Evolutionary conservation across 495 filamentous ascomycete genomes (phyloP).

Genomic region (Friedmanniomyces endolithicus): DNA sequence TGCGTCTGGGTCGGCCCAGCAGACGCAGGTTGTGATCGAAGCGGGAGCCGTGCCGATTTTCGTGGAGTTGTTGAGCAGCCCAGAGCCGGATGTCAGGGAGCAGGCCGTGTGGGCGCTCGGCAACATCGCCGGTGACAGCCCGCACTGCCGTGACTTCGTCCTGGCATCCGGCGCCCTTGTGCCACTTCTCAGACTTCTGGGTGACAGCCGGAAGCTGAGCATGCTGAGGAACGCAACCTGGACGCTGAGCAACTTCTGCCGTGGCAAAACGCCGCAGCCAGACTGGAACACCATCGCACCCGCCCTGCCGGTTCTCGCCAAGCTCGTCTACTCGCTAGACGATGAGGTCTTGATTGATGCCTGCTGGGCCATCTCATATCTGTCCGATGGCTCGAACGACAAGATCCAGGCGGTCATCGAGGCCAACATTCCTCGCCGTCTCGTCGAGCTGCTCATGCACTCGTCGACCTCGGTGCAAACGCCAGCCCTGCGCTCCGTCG

Average conservation of each 20-base stretch:
- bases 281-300: conserved; percentile 95
- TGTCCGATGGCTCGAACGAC: conserved; percentile 97
- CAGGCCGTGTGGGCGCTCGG: conserved; percentile 98
- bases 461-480: conserved; percentile 99
- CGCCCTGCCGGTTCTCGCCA: conserved; percentile 89
- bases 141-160: conserved; percentile 91
- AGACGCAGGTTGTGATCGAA: conserved; percentile 98
- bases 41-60: conserved; percentile 98
- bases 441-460: conserved; percentile 96
- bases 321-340: conserved; percentile 95
- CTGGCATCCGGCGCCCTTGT: conserved; percentile 78
- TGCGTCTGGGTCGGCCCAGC: conserved; percentile 88
- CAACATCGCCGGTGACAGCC: conserved; percentile 98
- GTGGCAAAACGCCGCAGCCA: conserved; percentile 97
- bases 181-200: conserved; percentile 75
- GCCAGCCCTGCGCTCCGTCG: conserved; percentile 89
- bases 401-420: conserved; percentile 99
- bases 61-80: conserved; percentile 86
- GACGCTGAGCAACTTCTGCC: conserved; percentile 99
- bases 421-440: conserved; percentile 89
- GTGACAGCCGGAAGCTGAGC: conserved; percentile 96
- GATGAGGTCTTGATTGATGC: conserved; percentile 98
- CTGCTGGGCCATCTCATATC: conserved; percentile 98
- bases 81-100: conserved; percentile 95
- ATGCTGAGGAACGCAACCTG: conserved; percentile 99